A percentile compares a stretch with the other conserved stretches of the same genome.
phyloP scores from a whole-genome alignment of 2,329 filamentous ascomycete species.

The Aureobasidium pullulans region DNA sequence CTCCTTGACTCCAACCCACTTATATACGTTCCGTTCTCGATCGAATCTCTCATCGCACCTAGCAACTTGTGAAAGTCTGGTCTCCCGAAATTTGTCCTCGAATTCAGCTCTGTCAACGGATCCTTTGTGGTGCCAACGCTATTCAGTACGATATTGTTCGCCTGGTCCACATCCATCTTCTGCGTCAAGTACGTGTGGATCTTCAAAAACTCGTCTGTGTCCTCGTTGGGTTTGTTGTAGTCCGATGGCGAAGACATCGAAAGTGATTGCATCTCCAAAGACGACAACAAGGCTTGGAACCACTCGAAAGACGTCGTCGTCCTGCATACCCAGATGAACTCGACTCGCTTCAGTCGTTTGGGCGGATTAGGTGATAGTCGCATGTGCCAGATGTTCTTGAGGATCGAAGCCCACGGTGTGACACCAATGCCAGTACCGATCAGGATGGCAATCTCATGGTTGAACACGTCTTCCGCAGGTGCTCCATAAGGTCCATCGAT shows the following conservation, averaged over 20 bases:
- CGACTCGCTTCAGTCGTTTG: constrained; percentile 80
- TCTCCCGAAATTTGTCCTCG: constrained; percentile 87
- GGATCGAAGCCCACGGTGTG: constrained; percentile 76
- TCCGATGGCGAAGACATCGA: constrained; percentile 40
- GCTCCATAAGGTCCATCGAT: constrained; percentile 96
- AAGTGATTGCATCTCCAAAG: constrained; percentile 77
- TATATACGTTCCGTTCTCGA: constrained; percentile 78
- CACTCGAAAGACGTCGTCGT: constrained; percentile 95
- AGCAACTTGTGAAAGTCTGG: constrained; percentile 83
- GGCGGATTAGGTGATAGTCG: constrained; percentile 86
- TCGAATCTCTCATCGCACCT: constrained; percentile 76
- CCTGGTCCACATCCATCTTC: constrained; percentile 81
- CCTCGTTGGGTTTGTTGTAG: constrained; percentile 58
- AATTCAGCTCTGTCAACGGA: constrained; percentile 83
- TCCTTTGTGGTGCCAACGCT: constrained; percentile 82
- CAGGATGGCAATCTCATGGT: constrained; percentile 80
- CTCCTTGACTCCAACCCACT: constrained; percentile 64
- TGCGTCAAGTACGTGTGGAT: constrained; percentile 98
- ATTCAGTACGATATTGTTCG: constrained; percentile 95
- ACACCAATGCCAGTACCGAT: constrained; percentile 84
- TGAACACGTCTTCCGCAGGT: constrained; percentile 93
- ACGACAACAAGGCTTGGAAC: constrained; percentile 92
- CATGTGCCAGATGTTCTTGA: constrained; percentile 98
- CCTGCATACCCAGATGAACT: constrained; percentile 98
- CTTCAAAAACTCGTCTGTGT: constrained; percentile 75